Percentiles rank a stretch among this genome's conserved stretches.
These are phyloP conservation scores for Ophiostoma tasmaniense DNA, from an alignment of 2,329 filamentous ascomycete genomes.

Conservation along the genomic window DNA sequence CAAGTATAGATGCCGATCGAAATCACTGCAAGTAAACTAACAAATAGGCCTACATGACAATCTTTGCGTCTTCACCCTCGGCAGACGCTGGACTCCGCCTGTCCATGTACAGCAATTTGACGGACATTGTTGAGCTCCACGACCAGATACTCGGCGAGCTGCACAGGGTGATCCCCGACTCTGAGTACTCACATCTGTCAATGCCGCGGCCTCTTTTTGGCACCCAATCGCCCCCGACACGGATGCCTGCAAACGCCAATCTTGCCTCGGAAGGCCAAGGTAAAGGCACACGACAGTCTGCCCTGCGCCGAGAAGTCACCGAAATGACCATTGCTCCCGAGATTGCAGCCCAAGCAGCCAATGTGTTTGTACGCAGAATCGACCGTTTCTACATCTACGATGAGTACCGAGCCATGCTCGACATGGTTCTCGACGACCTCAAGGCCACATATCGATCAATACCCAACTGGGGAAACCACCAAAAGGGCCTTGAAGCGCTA, in stretches of 20 bases:
- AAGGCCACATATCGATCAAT: conserved; percentile 58
- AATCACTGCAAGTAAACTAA: too few species aligned
- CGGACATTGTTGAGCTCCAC: conserved; percentile 73
- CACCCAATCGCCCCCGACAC: conserved; percentile 20
- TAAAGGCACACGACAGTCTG: conserved; percentile 27
- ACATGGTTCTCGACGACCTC: conserved; percentile 72
- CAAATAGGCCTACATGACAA: conserved; percentile 60
- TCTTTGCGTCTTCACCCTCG: conserved; percentile 62
- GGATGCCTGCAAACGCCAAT: conserved; percentile 42
- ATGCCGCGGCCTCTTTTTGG: conserved; percentile 29
- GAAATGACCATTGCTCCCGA: conserved; percentile 49
- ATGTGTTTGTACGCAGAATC: conserved; percentile 59
- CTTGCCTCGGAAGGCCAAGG: conserved; percentile 36
- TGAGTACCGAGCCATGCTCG: conserved; percentile 85
- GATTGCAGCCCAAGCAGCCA: conserved; percentile 52
- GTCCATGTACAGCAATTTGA: conserved; percentile 70
- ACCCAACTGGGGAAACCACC: conserved; percentile 68
- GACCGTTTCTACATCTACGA: conserved; percentile 78
- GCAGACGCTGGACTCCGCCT: conserved; percentile 56
- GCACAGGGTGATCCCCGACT: conserved; percentile 60
- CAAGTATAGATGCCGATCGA: conserved; percentile 33
- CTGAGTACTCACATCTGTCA: conserved; percentile 43
- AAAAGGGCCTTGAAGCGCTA: conserved; percentile 76
- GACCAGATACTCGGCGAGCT: conserved; percentile 71
- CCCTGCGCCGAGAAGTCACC: conserved; percentile 30